Evolutionary conservation across 2,329 filamentous ascomycete species (phyloP), one percentile per base, ranked within the genome.

Genomic region (Arthrobotrys sinensis): DNA sequence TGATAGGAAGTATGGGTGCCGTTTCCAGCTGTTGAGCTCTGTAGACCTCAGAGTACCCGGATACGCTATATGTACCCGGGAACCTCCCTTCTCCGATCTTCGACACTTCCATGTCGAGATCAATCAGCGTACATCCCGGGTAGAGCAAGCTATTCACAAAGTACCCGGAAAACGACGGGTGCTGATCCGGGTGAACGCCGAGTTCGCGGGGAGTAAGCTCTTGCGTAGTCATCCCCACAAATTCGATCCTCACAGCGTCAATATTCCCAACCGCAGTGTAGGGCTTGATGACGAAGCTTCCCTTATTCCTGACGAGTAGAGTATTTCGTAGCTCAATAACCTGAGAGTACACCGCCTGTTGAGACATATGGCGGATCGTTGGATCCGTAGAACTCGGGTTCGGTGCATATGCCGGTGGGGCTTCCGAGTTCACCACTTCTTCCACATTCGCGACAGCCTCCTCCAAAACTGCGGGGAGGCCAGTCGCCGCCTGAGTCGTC

Each of bases 401-500:
- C 3, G 73, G 73, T 10, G 73, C 73, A 11, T 77, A 77, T 4
- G 73, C 73, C 5, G 73, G 73, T n/a, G 73, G 73, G 1, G 73
- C 73, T 52, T 77, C 73, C 1, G 73, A 70, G 19, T 62, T 77
- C 3, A 32, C 66, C 10, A 67, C 48, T 46, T 77, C 73, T 34
- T 77, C 73, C 8, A 77, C 73, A 67, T 77, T 77, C 4, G 73
- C 73, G 4, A 77, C 66, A n/a, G 73, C 73, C 63, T 77, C 73
- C 36, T 77, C 73, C 7, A 77, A 53, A 19, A 77, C 65, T 12
- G 73, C 65, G 0, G 73, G 73, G 12, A 77, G 66, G 8, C 73
- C 73, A 34, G 73, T 28, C 3, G 66, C 73, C n/a, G 50, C 60
- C 16, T 77, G 73, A 6, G 55, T 62, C n/a, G 57, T 60, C 4